A percentile compares a stretch with the other conserved stretches of the same genome.
Conservation (phyloP, 352 stramenopile species). For the Pythium monospermum region DNA sequence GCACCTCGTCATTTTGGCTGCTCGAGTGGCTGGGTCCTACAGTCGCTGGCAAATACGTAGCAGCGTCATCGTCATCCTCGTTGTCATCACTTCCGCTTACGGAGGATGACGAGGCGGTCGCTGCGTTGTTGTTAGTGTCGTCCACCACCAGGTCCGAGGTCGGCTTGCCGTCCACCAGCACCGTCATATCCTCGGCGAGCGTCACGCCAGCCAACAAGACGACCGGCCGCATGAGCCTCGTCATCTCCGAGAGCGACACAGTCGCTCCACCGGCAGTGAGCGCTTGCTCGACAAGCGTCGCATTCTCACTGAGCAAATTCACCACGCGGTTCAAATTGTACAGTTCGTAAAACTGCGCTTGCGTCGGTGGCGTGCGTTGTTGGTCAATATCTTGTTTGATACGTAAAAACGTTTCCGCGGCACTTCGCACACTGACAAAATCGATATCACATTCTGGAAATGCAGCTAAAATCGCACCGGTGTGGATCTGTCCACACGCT, state of each 20-base stretch:
- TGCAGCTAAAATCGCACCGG: conserved; percentile 4
- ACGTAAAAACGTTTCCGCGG: conserved; percentile 20
- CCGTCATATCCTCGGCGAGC: conserved; percentile 18
- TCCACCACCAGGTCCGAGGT: not conserved
- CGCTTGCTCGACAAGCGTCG: conserved; percentile 21
- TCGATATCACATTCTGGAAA: conserved; percentile 47
- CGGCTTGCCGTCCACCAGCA: not conserved
- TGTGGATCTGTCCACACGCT: conserved; percentile 24
- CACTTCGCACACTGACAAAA: conserved; percentile 20
- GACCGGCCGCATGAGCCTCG: conserved; percentile 27
- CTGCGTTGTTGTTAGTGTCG: not conserved
- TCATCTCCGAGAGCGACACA: conserved; percentile 27
- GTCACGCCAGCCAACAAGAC: conserved; percentile 13
- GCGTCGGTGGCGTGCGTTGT: conserved; percentile 13
- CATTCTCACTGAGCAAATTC: conserved; percentile 26
- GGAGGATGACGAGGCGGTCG: no score
- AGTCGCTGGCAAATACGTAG: no score
- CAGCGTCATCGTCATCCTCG: no score
- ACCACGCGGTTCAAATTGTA: conserved; percentile 31
- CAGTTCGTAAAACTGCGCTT: conserved; percentile 28
- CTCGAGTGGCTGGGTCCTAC: no score
- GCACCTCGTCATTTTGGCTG: no score
- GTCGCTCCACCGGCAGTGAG: conserved; percentile 11
- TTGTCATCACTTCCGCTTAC: no score
- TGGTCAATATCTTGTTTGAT: conserved; percentile 23